Evolutionary conservation across 2,329 filamentous ascomycete species (phyloP).

Genomic region (Chrysosporium keratinophilum): DNA sequence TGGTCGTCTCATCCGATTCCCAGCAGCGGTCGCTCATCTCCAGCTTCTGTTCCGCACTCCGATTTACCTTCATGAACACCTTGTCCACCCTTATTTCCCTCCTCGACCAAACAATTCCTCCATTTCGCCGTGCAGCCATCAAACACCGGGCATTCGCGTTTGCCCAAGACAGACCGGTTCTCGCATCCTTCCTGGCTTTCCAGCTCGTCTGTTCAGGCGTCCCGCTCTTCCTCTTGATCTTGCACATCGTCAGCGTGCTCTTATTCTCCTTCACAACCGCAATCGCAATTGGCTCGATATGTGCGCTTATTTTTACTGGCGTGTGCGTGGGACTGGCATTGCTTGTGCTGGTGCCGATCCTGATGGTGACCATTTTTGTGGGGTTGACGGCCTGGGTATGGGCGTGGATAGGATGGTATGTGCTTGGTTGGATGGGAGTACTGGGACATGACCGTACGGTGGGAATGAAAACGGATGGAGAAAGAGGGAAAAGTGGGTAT

Average conservation of each 20-base stretch:
- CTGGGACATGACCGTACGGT: background rate
- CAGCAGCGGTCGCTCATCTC: background rate
- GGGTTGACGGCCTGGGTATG: slow-evolving; percentile 57
- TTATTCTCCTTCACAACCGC: slow-evolving; percentile 53
- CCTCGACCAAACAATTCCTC: slow-evolving; percentile 48
- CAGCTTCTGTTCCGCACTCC: background rate
- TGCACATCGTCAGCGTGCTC: slow-evolving; percentile 54
- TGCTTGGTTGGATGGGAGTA: slow-evolving; percentile 18
- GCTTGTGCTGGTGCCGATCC: slow-evolving; percentile 55
- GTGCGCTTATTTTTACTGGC: slow-evolving; percentile 50
- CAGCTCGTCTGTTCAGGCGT: slow-evolving; percentile 57
- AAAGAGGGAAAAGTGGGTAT: background rate
- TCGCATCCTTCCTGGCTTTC: slow-evolving; percentile 57
- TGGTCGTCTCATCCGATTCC: background rate
- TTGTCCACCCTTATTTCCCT: slow-evolving; percentile 14
- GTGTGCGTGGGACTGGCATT: slow-evolving; percentile 59
- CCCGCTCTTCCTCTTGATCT: slow-evolving; percentile 57
- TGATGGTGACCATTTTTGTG: slow-evolving; percentile 55
- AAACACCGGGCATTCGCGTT: slow-evolving; percentile 47
- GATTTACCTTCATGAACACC: slow-evolving; percentile 3
- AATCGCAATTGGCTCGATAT: slow-evolving; percentile 43
- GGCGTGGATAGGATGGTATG: slow-evolving; percentile 48
- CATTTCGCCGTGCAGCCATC: slow-evolving; percentile 49
- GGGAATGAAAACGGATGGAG: background rate
- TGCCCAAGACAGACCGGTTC: slow-evolving; percentile 54